Evolutionary conservation across 192 early-diverging fungal genomes (phyloP).

Genomic region (Lobosporangium transversale): DNA sequence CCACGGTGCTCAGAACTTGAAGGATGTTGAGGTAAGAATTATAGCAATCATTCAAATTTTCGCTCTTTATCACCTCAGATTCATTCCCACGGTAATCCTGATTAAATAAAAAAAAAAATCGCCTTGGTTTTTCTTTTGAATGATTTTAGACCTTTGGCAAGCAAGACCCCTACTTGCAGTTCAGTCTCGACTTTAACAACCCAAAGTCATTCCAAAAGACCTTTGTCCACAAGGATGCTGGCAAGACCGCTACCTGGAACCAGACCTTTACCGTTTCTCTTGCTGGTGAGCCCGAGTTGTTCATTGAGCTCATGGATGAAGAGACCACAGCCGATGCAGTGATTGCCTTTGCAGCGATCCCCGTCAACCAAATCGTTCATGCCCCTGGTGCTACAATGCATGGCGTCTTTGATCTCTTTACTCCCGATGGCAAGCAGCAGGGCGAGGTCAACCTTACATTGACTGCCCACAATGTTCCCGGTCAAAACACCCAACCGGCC

Average conservation of each 20-base stretch:
- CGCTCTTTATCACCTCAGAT: neutral
- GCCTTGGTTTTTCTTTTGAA: slow-evolving; percentile 1
- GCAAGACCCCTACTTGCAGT: slow-evolving; percentile 62
- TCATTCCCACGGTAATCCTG: no score
- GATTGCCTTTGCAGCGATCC: slow-evolving; percentile 62
- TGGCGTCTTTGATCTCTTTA: slow-evolving; percentile 56
- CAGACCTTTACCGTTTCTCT: slow-evolving; percentile 57
- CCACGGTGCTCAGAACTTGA: slow-evolving; percentile 51
- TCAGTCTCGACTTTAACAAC: slow-evolving; percentile 54
- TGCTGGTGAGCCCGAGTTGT: slow-evolving; percentile 57
- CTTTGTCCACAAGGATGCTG: slow-evolving; percentile 59
- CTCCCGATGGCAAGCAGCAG: slow-evolving; percentile 51
- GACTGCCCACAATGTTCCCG: slow-evolving; percentile 53
- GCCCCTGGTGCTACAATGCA: slow-evolving; percentile 53
- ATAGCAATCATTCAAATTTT: neutral
- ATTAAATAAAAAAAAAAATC: no score
- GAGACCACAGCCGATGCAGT: slow-evolving; percentile 54
- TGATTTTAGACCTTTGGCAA: slow-evolving; percentile 34
- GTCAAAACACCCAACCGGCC: slow-evolving; percentile 22
- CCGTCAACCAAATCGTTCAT: slow-evolving; percentile 58
- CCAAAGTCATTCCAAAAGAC: slow-evolving; percentile 61
- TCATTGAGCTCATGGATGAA: slow-evolving; percentile 59
- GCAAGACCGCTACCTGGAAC: slow-evolving; percentile 61
- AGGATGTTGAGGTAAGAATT: slow-evolving; percentile 46
- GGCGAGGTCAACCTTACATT: slow-evolving; percentile 56